Evolutionary conservation across 2,329 filamentous ascomycete genomes (phyloP).

Genomic region (Hymenoscyphus scutula): DNA sequence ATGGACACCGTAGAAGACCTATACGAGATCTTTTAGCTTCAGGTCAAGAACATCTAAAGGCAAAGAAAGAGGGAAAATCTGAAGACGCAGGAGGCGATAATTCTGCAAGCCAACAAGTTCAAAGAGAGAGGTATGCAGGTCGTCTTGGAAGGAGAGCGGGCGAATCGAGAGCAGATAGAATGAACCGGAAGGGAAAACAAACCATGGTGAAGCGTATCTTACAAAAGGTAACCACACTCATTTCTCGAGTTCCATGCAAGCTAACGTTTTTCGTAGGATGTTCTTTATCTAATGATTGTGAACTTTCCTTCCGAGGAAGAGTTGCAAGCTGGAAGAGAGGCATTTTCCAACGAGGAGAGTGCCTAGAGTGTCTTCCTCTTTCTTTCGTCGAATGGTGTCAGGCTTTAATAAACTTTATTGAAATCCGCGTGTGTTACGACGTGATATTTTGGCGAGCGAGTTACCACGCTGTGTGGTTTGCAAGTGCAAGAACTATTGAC

Average conservation of each 20-base stretch:
- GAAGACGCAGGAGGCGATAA: neutral
- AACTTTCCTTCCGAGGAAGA: slow-evolving; percentile 47
- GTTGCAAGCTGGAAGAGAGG: neutral
- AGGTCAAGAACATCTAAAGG: neutral
- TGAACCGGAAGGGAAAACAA: slow-evolving; percentile 10
- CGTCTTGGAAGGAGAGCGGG: neutral
- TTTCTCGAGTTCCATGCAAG: neutral
- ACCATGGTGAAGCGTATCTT: slow-evolving; percentile 30
- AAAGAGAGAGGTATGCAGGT: neutral
- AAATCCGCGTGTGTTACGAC: too few relatives aligned
- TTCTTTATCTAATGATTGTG: slow-evolving; percentile 51
- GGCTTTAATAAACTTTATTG: too few relatives aligned
- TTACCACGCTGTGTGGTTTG: too few relatives aligned
- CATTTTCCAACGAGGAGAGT: neutral
- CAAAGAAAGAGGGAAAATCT: neutral
- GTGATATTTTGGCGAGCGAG: too few relatives aligned
- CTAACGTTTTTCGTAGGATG: slow-evolving; percentile 38
- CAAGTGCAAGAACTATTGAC: too few relatives aligned
- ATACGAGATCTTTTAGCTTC: too few relatives aligned
- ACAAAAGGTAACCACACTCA: slow-evolving; percentile 30
- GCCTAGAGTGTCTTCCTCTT: neutral
- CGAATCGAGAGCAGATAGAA: neutral
- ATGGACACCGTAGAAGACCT: too few relatives aligned
- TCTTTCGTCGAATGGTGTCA: too few relatives aligned
- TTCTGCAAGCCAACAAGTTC: neutral